Percentiles rank a stretch among this genome's conserved stretches.
phyloP scores from a whole-genome alignment of 192 early-diverging fungal species.

The Chytriomyces confervae region DNA sequence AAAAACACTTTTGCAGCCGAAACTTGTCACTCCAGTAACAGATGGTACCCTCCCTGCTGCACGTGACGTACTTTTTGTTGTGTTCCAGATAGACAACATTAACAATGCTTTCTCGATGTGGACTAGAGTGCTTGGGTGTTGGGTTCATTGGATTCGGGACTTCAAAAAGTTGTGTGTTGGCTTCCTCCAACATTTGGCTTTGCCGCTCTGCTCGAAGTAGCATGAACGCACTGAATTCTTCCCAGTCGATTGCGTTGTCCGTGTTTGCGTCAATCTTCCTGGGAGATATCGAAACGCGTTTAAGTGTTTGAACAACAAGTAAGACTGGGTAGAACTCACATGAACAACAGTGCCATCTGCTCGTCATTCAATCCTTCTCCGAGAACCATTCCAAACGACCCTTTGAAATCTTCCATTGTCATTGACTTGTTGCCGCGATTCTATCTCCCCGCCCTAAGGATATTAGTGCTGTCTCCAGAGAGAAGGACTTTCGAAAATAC shows the following conservation, averaged over 20 bases:
- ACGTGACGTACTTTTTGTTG: conserved; percentile 46
- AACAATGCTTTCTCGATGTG: conserved; percentile 56
- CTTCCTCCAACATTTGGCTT: conserved; percentile 54
- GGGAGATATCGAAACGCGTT: background rate
- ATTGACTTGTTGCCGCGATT: conserved; percentile 30
- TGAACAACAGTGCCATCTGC: conserved; percentile 62
- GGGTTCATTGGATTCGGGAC: conserved; percentile 26
- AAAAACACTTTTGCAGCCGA: conserved; percentile 50
- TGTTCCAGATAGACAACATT: conserved; percentile 42
- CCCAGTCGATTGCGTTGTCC: conserved; percentile 62
- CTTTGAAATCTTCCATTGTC: conserved; percentile 54
- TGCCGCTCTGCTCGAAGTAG: conserved; percentile 57
- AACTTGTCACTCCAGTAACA: conserved; percentile 58
- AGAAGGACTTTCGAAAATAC: conserved; percentile 34
- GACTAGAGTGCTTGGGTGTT: conserved; percentile 30
- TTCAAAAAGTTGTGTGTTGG: conserved; percentile 49
- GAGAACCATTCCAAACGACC: conserved; percentile 53
- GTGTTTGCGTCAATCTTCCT: conserved; percentile 62
- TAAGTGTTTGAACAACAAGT: background rate
- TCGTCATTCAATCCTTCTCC: conserved; percentile 54
- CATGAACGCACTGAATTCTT: conserved; percentile 66
- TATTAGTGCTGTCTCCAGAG: background rate
- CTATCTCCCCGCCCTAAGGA: background rate
- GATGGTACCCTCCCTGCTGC: conserved; percentile 54
- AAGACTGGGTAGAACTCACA: conserved; percentile 27